These are phyloP conservation scores for Dactylellina haptotyla DNA, from an alignment of 2,329 filamentous ascomycete genomes.

Conservation along the genomic window DNA sequence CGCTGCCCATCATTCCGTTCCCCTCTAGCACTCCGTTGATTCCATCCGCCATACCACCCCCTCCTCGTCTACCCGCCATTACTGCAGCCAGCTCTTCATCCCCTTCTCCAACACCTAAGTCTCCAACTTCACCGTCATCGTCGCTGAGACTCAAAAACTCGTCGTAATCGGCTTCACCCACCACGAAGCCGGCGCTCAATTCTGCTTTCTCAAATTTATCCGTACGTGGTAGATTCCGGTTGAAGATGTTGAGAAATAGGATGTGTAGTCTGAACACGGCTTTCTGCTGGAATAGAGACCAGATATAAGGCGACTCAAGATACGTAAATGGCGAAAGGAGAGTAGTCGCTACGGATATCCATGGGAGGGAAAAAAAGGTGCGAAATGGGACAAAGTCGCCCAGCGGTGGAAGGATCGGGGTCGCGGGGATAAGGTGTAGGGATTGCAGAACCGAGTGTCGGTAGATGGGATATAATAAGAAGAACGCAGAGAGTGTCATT, in stretches of 20 bases:
- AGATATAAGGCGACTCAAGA: conserved; percentile 48
- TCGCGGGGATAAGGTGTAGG: conserved; percentile 56
- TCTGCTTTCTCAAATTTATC: conserved; percentile 51
- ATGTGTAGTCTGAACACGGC: conserved; percentile 50
- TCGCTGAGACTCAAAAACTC: conserved; percentile 45
- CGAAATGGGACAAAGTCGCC: conserved; percentile 56
- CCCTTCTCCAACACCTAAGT: conserved; percentile 27
- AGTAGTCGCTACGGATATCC: conserved; percentile 34
- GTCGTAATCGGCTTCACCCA: conserved; percentile 49
- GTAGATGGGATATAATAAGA: conserved; percentile 58
- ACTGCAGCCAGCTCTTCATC: conserved; percentile 32
- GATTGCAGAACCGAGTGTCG: conserved; percentile 58
- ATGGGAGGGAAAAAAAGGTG: conserved; percentile 50
- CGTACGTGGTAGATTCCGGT: conserved; percentile 36
- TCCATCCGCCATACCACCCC: conserved; percentile 3
- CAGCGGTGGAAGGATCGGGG: conserved; percentile 56
- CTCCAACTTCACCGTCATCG: conserved; percentile 43
- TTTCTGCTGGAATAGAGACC: conserved; percentile 51
- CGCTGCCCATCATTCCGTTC: conserved; percentile 13
- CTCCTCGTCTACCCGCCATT: conserved; percentile 7
- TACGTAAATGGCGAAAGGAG: conserved; percentile 54
- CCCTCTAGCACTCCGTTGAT: conserved; percentile 6
- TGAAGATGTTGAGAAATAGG: conserved; percentile 50
- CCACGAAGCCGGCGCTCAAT: conserved; percentile 40
- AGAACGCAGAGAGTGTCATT: conserved; percentile 56